Percentiles rank a stretch among this genome's conserved stretches.
phyloP scores from a whole-genome alignment of 148 eudicot species.

The Beta vulgaris region DNA sequence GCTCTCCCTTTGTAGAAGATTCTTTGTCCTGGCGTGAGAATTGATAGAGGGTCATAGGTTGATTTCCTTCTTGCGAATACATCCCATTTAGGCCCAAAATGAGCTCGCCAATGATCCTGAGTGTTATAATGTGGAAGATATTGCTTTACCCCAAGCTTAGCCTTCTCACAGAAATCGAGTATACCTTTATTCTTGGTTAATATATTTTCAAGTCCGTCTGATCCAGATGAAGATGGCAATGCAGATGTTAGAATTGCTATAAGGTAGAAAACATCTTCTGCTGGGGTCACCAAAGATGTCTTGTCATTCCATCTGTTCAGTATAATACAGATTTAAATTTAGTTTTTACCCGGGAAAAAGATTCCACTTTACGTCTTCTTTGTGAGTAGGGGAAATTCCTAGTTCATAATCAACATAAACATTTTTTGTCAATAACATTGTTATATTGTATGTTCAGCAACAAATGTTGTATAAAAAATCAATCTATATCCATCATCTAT shows the following conservation, averaged over 20 bases:
- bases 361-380: background rate
- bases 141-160: conserved; percentile 63
- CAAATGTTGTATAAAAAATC: no score
- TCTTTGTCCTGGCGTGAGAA: conserved; percentile 84
- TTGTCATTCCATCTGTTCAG: conserved; percentile 61
- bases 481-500: no score
- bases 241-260: conserved; percentile 56
- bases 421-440: no score
- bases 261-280: conserved; percentile 71
- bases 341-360: background rate
- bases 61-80: conserved; percentile 52
- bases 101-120: conserved; percentile 66
- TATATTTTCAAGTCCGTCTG: conserved; percentile 54
- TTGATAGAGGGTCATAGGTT: conserved; percentile 69
- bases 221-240: conserved; percentile 49
- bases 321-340: conserved; percentile 3
- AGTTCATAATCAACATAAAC: no score
- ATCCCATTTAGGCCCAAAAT: conserved; percentile 74
- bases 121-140: conserved; percentile 75
- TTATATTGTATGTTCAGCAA: no score
- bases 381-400: background rate
- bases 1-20: conserved; percentile 58
- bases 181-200: conserved; percentile 54
- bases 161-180: conserved; percentile 50
- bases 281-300: conserved; percentile 79